Evolutionary conservation across 192 early-diverging fungal genomes (phyloP).

Genomic region (Obelidium mucronatum): DNA sequence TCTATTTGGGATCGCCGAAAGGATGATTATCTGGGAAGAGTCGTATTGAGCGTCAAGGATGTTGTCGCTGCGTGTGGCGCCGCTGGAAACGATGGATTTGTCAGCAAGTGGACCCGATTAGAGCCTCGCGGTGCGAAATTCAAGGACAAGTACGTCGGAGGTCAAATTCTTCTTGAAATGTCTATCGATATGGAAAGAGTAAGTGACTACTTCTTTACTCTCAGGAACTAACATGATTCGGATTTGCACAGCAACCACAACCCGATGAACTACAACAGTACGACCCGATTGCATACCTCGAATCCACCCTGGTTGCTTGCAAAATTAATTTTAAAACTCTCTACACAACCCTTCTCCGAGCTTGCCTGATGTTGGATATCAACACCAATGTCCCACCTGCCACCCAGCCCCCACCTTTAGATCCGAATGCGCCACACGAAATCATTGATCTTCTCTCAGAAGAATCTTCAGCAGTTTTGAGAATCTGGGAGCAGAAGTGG

Average conservation of each 20-base stretch:
- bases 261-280: not conserved
- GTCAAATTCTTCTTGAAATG: conserved; percentile 54
- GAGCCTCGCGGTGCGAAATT: conserved; percentile 43
- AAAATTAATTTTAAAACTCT: conserved; percentile 49
- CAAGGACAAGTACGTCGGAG: conserved; percentile 68
- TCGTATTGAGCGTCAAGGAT: conserved; percentile 46
- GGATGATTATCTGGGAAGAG: conserved; percentile 57
- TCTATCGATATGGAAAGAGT: conserved; percentile 40
- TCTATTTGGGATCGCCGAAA: conserved; percentile 55
- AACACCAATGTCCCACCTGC: not conserved
- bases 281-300: conserved; percentile 22
- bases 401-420: conserved; percentile 37
- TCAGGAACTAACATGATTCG: no score
- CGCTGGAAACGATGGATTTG: conserved; percentile 39
- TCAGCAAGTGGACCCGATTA: conserved; percentile 46
- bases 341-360: conserved; percentile 52
- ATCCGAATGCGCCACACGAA: conserved; percentile 21
- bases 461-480: conserved; percentile 45
- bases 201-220: not conserved
- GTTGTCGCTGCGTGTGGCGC: conserved; percentile 37
- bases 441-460: conserved; percentile 46
- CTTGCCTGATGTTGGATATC: conserved; percentile 57
- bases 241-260: not conserved
- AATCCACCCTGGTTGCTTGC: conserved; percentile 24
- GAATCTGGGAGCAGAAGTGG: conserved; percentile 47